Evolutionary conservation across 75 land plant species (phyloP).

Genomic region (Cunninghamia lanceolata): DNA sequence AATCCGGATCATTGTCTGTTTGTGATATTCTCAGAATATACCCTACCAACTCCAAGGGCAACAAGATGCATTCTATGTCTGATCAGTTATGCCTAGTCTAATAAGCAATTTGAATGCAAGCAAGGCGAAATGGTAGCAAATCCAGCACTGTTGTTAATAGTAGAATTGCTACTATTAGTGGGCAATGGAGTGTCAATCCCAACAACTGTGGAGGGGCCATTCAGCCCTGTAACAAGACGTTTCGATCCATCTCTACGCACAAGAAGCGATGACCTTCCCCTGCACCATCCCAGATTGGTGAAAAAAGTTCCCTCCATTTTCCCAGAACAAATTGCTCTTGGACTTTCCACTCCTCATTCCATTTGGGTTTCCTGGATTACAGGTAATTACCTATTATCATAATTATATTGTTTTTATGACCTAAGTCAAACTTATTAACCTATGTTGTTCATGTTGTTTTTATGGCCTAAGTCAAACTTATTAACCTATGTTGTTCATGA

Average conservation of each 20-base stretch:
- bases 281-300: conserved; percentile 62
- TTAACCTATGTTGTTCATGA: background rate
- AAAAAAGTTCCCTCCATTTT: conserved; percentile 52
- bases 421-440: too few species aligned
- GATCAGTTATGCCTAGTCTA: background rate
- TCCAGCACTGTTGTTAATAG: background rate
- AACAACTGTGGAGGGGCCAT: conserved; percentile 85
- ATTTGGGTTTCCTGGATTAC: conserved; percentile 97
- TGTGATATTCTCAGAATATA: background rate
- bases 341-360: conserved; percentile 62
- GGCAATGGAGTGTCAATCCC: conserved; percentile 34
- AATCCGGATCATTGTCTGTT: background rate
- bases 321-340: conserved; percentile 87
- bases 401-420: too few species aligned
- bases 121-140: background rate
- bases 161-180: background rate
- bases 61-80: too few species aligned
- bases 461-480: too few species aligned
- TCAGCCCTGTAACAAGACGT: conserved; percentile 58
- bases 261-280: conserved; percentile 83
- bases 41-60: background rate
- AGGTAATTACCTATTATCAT: conserved; percentile 30
- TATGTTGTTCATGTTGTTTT: background rate
- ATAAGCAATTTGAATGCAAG: background rate
- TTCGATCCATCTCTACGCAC: conserved; percentile 65